Conservation (phyloP, 2,329 filamentous ascomycete species). For the Colletotrichum sp. region DNA sequence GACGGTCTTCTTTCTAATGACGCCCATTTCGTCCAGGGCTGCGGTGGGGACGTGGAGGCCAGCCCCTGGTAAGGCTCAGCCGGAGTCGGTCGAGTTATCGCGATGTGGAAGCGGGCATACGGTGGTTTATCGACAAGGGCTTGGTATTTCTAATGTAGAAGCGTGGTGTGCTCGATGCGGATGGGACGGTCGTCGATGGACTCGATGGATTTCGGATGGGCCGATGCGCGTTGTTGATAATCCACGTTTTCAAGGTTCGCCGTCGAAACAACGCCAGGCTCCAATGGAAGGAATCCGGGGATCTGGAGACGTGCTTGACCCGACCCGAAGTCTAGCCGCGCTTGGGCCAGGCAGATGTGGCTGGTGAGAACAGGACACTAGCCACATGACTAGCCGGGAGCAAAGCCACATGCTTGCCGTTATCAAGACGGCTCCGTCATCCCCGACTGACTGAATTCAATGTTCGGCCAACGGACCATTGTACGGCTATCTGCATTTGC, state of each 20-base stretch:
- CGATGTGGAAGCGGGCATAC: not conserved
- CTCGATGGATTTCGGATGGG: slow-evolving; percentile 8
- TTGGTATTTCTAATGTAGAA: not conserved
- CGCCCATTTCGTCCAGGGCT: slow-evolving; percentile 69
- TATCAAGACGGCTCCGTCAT: slow-evolving; percentile 4
- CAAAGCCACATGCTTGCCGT: too few relatives aligned
- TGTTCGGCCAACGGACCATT: not conserved
- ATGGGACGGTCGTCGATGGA: not conserved
- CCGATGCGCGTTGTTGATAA: slow-evolving; percentile 1
- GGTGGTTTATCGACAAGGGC: not conserved
- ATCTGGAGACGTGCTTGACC: not conserved
- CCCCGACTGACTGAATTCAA: not conserved
- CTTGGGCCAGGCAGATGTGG: fast-evolving
- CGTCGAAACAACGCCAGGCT: slow-evolving; percentile 11
- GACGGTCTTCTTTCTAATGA: slow-evolving; percentile 95
- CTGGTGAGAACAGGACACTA: fast-evolving
- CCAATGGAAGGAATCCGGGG: slow-evolving; percentile 3
- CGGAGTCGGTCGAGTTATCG: slow-evolving; percentile 8
- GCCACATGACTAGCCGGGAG: fast-evolving
- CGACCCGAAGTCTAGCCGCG: slow-evolving; percentile 9
- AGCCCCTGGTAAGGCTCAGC: slow-evolving; percentile 20
- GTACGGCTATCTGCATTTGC: not conserved
- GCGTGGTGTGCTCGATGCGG: not conserved
- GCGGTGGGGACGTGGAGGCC: slow-evolving; percentile 18
- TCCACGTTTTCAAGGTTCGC: not conserved